Base-by-base conservation (phyloP, 202 grass and related monocot species). In the Panicum hallii region DNA sequence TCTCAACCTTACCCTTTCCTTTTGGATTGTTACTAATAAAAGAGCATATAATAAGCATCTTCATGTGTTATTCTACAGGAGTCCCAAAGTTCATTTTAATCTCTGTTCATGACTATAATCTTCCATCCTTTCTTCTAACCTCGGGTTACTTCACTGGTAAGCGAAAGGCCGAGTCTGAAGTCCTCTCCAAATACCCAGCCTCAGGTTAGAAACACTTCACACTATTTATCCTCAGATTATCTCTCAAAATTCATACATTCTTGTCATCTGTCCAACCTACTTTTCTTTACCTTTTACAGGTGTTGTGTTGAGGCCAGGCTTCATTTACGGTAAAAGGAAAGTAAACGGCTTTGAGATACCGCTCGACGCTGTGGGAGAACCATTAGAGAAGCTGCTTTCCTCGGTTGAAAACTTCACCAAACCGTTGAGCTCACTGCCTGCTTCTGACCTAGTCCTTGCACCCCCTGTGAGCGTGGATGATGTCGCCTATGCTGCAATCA, bases 91-190 rank as follows among this genome's bases (percentile, higher is more conserved):
- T 99, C 63, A 88, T 96, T 79, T 61, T 99, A 80, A 94, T 99
- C 45, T 99, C 97, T 84, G 97, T 99, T 44, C 93, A 99, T 79
- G 93, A 99, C 85, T 99, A 96, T 84, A 99, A 99, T 42, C 91
- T 99, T 72, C 97, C 97, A 41, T 77, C 90, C 5, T 99, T 99
- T 72, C 75, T 96, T 64, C 90, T 99, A 47, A 87, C 81, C 58
- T 81, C 79, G 55, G 93, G 97, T 65, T 99, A 99, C 75, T 99
- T 99, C 90, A 90, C 84, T 55, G 97, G 97, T 3, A 95, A 99
- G 84, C 86, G 97, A 92, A 78, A 94, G 75, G 97, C 97, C 16
- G 97, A 99, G 90, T 96, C 97, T 34, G 91, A 99, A 83, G 84
- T 96, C 56, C 93, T 99, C 74, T 94, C 97, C 56, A 99, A 99